Percentiles rank a stretch among this genome's conserved stretches.
phyloP scores from a whole-genome alignment of 2,329 filamentous ascomycete species.

The Xylaria multiplex region DNA sequence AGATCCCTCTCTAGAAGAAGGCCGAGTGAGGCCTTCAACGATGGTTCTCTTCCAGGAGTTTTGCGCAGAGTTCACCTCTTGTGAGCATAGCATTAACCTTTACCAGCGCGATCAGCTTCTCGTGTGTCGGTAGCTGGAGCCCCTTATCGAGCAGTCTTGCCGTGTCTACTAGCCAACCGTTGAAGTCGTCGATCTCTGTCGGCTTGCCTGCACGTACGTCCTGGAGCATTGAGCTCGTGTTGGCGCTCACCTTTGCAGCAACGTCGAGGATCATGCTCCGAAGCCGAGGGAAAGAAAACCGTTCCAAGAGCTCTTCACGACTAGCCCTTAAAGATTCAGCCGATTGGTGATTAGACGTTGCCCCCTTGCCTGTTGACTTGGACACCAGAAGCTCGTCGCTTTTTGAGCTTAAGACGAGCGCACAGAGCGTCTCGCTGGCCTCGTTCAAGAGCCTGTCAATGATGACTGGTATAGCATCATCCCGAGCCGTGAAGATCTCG shows the following conservation, averaged over 20 bases:
- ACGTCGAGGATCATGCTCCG: slow-evolving; percentile 59
- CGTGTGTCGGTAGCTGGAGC: slow-evolving; percentile 53
- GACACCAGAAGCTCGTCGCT: slow-evolving; percentile 52
- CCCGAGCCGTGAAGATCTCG: slow-evolving; percentile 71
- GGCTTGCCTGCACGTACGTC: slow-evolving; percentile 61
- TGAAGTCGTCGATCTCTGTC: slow-evolving; percentile 54
- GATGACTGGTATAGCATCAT: slow-evolving; percentile 61
- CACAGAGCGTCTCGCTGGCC: slow-evolving; percentile 75
- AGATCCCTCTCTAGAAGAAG: background rate
- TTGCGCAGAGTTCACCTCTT: slow-evolving; percentile 48
- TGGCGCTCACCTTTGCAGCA: slow-evolving; percentile 60
- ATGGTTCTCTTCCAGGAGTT: slow-evolving; percentile 13
- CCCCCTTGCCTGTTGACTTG: background rate
- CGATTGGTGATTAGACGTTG: slow-evolving; percentile 7
- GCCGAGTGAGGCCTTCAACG: background rate
- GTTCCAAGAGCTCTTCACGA: slow-evolving; percentile 45
- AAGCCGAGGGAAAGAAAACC: slow-evolving; percentile 58
- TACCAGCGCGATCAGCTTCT: slow-evolving; percentile 56
- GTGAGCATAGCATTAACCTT: slow-evolving; percentile 50
- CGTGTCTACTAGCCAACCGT: slow-evolving; percentile 66
- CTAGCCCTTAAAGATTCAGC: slow-evolving; percentile 54
- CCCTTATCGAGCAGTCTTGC: slow-evolving; percentile 52
- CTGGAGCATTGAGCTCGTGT: slow-evolving; percentile 71
- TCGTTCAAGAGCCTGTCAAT: slow-evolving; percentile 79
- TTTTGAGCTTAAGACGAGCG: slow-evolving; percentile 70